Conservation (phyloP, 352 stramenopile species). For the Phytophthora litchii region DNA sequence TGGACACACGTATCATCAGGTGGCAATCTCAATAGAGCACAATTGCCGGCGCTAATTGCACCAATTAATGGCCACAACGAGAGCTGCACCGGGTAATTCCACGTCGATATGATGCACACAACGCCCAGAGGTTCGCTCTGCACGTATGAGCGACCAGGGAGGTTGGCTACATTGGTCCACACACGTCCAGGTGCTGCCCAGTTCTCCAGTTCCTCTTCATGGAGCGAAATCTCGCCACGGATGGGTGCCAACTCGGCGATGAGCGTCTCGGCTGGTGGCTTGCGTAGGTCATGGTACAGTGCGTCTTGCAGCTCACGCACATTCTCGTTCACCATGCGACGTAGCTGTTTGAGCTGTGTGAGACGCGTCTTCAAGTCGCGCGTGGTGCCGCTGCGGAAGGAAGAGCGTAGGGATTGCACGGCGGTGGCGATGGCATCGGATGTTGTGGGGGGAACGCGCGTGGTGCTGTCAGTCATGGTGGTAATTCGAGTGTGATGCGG, state of each 20-base stretch:
- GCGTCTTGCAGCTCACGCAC: constrained; percentile 51
- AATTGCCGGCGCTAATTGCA: constrained; percentile 92
- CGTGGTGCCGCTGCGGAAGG: constrained; percentile 57
- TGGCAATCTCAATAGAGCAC: constrained; percentile 90
- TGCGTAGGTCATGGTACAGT: constrained; percentile 69
- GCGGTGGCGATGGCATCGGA: constrained; percentile 46
- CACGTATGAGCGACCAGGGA: constrained; percentile 59
- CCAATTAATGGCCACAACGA: constrained; percentile 76
- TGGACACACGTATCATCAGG: constrained; percentile 67
- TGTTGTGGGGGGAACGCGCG: constrained; percentile 32
- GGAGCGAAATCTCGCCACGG: constrained; percentile 63
- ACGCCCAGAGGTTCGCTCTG: constrained; percentile 79
- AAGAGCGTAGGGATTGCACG: constrained; percentile 52
- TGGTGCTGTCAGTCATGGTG: constrained; percentile 13
- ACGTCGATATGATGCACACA: constrained; percentile 87
- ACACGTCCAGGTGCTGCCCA: constrained; percentile 62
- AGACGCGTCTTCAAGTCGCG: constrained; percentile 48
- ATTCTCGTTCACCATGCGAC: constrained; percentile 55
- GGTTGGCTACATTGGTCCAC: constrained; percentile 55
- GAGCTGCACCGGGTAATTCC: constrained; percentile 91
- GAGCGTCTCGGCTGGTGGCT: constrained; percentile 67
- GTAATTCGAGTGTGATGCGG: constrained; percentile 4
- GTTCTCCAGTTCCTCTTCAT: constrained; percentile 64
- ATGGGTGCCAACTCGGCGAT: constrained; percentile 61
- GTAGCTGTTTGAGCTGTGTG: constrained; percentile 50